These are phyloP conservation scores for Xylaria sp. DNA, from an alignment of 2,329 filamentous ascomycete genomes.

Conservation along the genomic window DNA sequence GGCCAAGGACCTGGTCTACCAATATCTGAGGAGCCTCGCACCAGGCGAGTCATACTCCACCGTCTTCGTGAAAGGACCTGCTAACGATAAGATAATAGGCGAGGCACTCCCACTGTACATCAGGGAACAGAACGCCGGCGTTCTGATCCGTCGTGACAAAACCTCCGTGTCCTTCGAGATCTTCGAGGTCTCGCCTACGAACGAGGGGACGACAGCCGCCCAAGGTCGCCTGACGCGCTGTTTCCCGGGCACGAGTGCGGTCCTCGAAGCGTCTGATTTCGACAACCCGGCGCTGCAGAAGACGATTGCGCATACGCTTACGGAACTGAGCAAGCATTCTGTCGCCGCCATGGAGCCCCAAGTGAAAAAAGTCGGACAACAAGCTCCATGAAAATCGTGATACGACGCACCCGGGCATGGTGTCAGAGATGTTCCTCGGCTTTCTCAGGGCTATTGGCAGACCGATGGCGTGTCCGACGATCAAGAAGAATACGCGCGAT, in stretches of 20 bases:
- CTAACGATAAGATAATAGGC: conserved; percentile 9
- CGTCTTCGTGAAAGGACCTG: neutral
- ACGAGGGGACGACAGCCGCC: conserved; percentile 25
- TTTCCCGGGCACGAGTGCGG: conserved; percentile 23
- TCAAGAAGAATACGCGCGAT: conserved; percentile 47
- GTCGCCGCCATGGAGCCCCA: conserved; percentile 13
- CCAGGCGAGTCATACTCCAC: conserved; percentile 4
- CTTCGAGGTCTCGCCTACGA: conserved; percentile 33
- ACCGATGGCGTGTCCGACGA: conserved; percentile 23
- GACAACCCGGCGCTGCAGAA: conserved; percentile 14
- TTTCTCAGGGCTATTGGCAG: conserved; percentile 38
- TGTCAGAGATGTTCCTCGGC: conserved; percentile 44
- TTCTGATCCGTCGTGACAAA: conserved; percentile 26
- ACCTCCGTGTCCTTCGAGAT: conserved; percentile 28
- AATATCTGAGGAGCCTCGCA: conserved; percentile 4
- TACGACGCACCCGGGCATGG: conserved; percentile 42
- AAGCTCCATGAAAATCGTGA: conserved; percentile 39
- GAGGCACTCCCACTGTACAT: conserved; percentile 28
- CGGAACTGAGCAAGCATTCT: conserved; percentile 20
- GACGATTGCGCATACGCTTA: conserved; percentile 18
- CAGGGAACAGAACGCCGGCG: conserved; percentile 34
- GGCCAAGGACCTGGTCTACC: neutral
- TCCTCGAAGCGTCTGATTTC: conserved; percentile 32
- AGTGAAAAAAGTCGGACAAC: conserved; percentile 32
- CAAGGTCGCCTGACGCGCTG: conserved; percentile 28